A percentile compares a stretch with the other conserved stretches of the same genome.
Evolutionary conservation across 495 filamentous ascomycete genomes (phyloP).

Genomic region (Saxispiralis lemnorum): DNA sequence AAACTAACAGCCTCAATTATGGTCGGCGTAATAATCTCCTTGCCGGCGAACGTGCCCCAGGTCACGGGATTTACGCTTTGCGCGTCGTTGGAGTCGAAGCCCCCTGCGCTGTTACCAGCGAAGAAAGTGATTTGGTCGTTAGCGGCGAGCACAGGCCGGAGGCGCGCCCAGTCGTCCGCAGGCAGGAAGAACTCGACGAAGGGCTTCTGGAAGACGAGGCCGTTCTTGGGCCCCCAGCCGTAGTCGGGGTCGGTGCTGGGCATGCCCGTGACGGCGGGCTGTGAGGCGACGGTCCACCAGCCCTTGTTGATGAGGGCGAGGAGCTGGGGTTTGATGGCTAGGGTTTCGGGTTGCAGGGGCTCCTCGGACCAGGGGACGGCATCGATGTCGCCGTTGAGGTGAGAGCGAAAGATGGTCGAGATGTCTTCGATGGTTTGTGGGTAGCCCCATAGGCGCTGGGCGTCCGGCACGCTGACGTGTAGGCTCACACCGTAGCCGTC

Average conservation of each 20-base stretch:
- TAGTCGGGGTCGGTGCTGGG: constrained; percentile 60
- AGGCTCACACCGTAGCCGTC: constrained; percentile 86
- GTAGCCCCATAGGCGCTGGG: constrained; percentile 66
- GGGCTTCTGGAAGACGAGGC: constrained; percentile 94
- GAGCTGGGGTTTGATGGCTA: constrained; percentile 55
- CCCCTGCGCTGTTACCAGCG: constrained; percentile 54
- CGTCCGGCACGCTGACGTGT: constrained; percentile 61
- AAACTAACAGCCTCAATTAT: constrained; percentile 97
- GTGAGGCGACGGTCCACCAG: constrained; percentile 95
- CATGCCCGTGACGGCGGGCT: constrained; percentile 80
- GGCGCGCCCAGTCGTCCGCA: constrained; percentile 42
- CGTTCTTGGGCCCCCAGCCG: constrained; percentile 84
- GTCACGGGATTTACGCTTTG: constrained; percentile 79
- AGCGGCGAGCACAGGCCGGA: constrained; percentile 42
- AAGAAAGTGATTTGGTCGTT: constrained; percentile 60
- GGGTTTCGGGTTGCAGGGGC: constrained; percentile 68
- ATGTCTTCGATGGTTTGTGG: constrained; percentile 54
- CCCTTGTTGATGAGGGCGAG: constrained; percentile 60
- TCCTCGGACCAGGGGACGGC: constrained; percentile 90
- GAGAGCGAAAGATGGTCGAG: constrained; percentile 56
- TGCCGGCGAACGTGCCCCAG: constrained; percentile 89
- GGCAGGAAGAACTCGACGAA: constrained; percentile 94
- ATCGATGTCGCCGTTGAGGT: constrained; percentile 55
- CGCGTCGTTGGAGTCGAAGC: constrained; percentile 51
- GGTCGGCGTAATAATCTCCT: constrained; percentile 91